Percentiles rank a stretch among this genome's conserved stretches.
phyloP scores from a whole-genome alignment of 352 stramenopile genomes.

The Phytophthora pseudosyringae region DNA sequence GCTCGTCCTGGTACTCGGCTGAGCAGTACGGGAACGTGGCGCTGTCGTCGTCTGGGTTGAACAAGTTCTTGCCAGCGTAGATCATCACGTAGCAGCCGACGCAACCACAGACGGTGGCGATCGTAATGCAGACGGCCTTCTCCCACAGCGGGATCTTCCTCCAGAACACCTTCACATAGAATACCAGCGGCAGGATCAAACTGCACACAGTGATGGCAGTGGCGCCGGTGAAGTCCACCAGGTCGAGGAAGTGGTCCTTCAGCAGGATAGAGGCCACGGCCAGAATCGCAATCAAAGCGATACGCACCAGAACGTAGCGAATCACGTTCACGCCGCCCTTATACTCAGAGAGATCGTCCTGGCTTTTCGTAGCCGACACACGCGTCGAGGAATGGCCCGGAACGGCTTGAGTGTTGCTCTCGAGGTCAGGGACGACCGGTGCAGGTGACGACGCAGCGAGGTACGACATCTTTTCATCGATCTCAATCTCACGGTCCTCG shows the following conservation, averaged over 20 bases:
- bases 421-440: conserved; percentile 10
- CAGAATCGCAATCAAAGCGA: conserved; percentile 40
- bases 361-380: conserved; percentile 7
- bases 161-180: conserved; percentile 50
- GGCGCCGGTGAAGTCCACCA: conserved; percentile 49
- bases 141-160: conserved; percentile 41
- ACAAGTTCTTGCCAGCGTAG: conserved; percentile 37
- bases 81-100: conserved; percentile 43
- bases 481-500: conserved; percentile 21
- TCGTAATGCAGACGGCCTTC: conserved; percentile 33
- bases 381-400: not conserved
- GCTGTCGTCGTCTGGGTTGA: conserved; percentile 19
- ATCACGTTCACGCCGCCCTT: conserved; percentile 29
- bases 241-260: conserved; percentile 40
- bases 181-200: conserved; percentile 43
- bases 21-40: conserved; percentile 42
- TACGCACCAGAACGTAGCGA: conserved; percentile 40
- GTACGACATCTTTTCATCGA: conserved; percentile 36
- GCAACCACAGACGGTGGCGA: conserved; percentile 30
- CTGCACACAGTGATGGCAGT: conserved; percentile 42
- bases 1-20: conserved; percentile 32
- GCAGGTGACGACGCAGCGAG: conserved; percentile 10
- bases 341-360: conserved; percentile 38
- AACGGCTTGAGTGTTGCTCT: conserved; percentile 10
- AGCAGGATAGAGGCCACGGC: conserved; percentile 37